phyloP scores from a whole-genome alignment of 2,329 filamentous ascomycete species.

The Chrysoporthe cubensis region DNA sequence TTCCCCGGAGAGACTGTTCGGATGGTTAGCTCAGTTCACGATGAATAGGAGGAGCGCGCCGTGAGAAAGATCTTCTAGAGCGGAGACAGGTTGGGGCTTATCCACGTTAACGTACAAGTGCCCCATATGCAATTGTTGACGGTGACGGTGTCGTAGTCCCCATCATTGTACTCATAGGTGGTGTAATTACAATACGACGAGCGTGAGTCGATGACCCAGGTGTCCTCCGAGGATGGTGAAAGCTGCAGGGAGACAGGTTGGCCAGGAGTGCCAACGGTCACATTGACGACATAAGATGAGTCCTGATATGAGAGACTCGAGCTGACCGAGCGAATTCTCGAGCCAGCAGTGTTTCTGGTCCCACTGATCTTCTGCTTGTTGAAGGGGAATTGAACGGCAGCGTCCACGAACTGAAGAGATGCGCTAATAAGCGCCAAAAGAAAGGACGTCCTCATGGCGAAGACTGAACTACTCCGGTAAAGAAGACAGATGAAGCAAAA shows the following conservation, averaged over 20 bases:
- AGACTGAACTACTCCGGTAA: background rate
- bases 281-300: conserved; percentile 34
- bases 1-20: conserved; percentile 28
- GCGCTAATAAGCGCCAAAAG: conserved; percentile 18
- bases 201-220: conserved; percentile 37
- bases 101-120: conserved; percentile 25
- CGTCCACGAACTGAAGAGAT: conserved; percentile 10
- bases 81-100: background rate
- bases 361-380: conserved; percentile 11
- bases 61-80: background rate
- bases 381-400: conserved; percentile 24
- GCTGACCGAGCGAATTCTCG: conserved; percentile 9
- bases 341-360: background rate
- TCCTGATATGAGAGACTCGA: conserved; percentile 25
- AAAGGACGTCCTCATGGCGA: conserved; percentile 25
- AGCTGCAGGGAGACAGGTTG: conserved; percentile 37
- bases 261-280: conserved; percentile 35
- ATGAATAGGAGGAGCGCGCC: background rate
- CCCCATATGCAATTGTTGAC: conserved; percentile 33
- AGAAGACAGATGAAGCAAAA: background rate
- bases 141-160: background rate
- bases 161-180: conserved; percentile 5
- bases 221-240: conserved; percentile 32
- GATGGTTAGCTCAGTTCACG: conserved; percentile 17
- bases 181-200: conserved; percentile 23